Conservation (phyloP, 805 yeast genomes). For the Ogataea chonburiensis region DNA sequence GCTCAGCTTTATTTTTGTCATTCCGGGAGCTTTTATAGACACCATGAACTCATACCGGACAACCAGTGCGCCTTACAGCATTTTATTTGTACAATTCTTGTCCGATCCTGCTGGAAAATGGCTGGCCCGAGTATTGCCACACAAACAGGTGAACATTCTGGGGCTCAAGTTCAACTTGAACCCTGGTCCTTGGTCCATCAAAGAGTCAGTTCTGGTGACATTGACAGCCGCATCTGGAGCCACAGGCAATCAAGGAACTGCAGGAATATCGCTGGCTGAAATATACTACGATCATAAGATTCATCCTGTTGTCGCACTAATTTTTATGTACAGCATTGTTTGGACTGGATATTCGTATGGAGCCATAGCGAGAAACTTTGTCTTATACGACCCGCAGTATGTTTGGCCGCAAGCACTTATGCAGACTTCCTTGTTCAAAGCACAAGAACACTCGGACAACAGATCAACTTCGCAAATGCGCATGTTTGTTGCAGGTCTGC, state of each 20-base stretch:
- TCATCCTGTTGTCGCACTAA: constrained; percentile 38
- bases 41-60: constrained; percentile 37
- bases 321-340: constrained; percentile 52
- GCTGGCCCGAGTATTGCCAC: constrained; percentile 43
- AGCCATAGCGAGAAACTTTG: constrained; percentile 45
- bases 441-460: constrained; percentile 24
- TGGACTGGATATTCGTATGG: constrained; percentile 54
- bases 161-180: constrained; percentile 38
- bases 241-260: constrained; percentile 50
- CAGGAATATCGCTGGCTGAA: constrained; percentile 46
- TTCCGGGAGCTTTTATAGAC: constrained; percentile 42
- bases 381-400: constrained; percentile 48
- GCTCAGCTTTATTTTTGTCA: constrained; percentile 35
- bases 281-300: constrained; percentile 41
- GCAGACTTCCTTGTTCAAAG: constrained; percentile 47
- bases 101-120: constrained; percentile 47
- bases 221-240: constrained; percentile 53
- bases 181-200: constrained; percentile 57
- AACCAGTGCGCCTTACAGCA: constrained; percentile 46
- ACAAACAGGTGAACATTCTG: constrained; percentile 20
- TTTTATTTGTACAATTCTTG: constrained; percentile 51
- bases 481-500: constrained; percentile 38
- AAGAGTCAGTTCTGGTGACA: constrained; percentile 52
- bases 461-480: constrained; percentile 30
- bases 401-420: constrained; percentile 52